Percentiles rank a stretch among this genome's conserved stretches.
phyloP scores from a whole-genome alignment of 2,329 filamentous ascomycete species.

The Fusarium tupiense region DNA sequence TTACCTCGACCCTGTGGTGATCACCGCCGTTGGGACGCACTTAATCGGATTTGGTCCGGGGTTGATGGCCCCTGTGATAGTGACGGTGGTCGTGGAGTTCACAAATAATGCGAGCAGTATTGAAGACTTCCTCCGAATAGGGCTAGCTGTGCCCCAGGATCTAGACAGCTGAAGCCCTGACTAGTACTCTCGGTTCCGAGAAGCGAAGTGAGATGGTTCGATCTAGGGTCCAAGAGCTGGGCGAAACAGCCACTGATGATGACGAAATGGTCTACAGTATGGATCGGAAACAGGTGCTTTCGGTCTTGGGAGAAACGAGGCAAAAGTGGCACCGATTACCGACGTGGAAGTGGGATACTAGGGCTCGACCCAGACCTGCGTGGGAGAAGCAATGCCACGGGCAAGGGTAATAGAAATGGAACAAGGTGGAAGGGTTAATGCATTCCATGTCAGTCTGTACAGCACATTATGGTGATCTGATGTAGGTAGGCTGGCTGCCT shows the following conservation, averaged over 20 bases:
- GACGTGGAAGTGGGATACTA: not conserved
- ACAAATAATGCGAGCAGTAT: not conserved
- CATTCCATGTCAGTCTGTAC: not conserved
- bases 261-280: conserved; percentile 3
- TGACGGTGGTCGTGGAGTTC: not conserved
- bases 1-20: not conserved
- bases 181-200: conserved; percentile 3
- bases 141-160: conserved; percentile 6
- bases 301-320: not conserved
- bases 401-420: not conserved
- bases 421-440: not conserved
- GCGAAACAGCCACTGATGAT: conserved; percentile 6
- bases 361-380: not conserved
- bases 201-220: not conserved
- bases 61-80: not conserved
- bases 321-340: conserved; percentile 5
- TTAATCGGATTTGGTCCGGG: not conserved
- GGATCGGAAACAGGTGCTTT: conserved; percentile 5
- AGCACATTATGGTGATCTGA: not conserved
- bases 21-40: not conserved
- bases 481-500: not conserved
- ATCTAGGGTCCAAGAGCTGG: not conserved
- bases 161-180: conserved; percentile 10
- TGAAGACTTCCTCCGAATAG: not conserved
- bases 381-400: not conserved